Base-by-base conservation (phyloP, 345 rosid genomes). In the Citrus trifoliata region DNA sequence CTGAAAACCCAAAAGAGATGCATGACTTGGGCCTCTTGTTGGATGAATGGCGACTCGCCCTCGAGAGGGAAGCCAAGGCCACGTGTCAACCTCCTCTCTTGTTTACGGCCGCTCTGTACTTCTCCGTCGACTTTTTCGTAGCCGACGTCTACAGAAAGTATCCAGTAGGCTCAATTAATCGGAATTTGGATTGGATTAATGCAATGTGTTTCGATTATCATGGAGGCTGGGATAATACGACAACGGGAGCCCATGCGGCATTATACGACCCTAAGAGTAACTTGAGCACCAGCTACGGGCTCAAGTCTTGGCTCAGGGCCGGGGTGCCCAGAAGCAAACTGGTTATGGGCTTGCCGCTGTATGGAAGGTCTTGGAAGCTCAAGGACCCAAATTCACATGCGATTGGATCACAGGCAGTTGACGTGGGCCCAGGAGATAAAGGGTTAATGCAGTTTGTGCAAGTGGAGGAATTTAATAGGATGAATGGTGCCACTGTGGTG, bases 41-140 rank as follows among this genome's bases (percentile, higher is more conserved):
- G 5, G 5, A 27, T 7, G 88, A 87, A 56, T 91, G 91, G 94
- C 80, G 90, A 4, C 46, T 5, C 9, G 85, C 78, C 83, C 2
- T 91, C 48, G 48, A 67, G n/a, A 9, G 53, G 0, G 93, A 89
- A 67, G 87, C 95, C 35, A 67, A 35, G 77, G 56, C 76, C 25
- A 85, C 87, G 10, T 4, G 8, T 77, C 83, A 71, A 30, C 46
- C 89, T 6, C 87, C 86, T 3, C 79, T 89, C 9, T 14, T 89
- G 33, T 85, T 88, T 76, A 89, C 94, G 1, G 89, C 92, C 5
- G 93, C 94, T 2, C 85, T 85, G 46, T 88, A 88, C 79, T 91
- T 86, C 51, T 79, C 90, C 13, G 82, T 74, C 0, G 88, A 87
- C 60, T 87, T 88, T 75, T 82, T 78, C 37, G 18, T 76, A 32